phyloP scores from a whole-genome alignment of 2,329 filamentous ascomycete genomes.

The Scytalidium lignicola region DNA sequence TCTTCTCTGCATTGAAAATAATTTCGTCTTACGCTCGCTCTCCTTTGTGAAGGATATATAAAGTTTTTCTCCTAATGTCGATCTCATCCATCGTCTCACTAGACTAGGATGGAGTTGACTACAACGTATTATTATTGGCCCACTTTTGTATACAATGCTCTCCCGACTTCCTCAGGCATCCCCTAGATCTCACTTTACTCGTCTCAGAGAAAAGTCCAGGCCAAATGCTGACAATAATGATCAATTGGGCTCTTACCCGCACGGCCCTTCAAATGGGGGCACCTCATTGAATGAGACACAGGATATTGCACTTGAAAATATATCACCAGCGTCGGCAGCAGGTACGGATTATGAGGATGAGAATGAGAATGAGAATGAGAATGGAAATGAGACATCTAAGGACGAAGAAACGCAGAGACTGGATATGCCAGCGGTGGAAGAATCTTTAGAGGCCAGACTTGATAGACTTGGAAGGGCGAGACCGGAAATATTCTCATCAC shows the following conservation, averaged over 20 bases:
- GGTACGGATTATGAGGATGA: too few relatives aligned
- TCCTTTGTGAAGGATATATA: neutral
- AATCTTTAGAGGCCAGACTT: slow-evolving; percentile 31
- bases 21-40: too few relatives aligned
- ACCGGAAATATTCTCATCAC: slow-evolving; percentile 45
- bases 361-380: neutral
- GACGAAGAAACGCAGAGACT: neutral
- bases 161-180: neutral
- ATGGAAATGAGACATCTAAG: neutral
- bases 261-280: neutral
- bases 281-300: neutral
- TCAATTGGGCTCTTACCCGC: neutral
- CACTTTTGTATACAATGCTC: neutral
- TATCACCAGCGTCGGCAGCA: too few relatives aligned
- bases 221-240: too few relatives aligned
- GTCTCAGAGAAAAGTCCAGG: too few relatives aligned
- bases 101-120: neutral
- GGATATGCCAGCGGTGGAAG: slow-evolving; percentile 16
- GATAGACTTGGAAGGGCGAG: slow-evolving; percentile 53
- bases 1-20: neutral
- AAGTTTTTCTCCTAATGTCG: neutral
- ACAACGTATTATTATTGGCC: neutral
- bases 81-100: neutral
- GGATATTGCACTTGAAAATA: too few relatives aligned
- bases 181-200: neutral